Evolutionary conservation across 106 monocot species (phyloP), one percentile per base, ranked within the genome.

Genomic region (Dendrobium chrysotoxum): DNA sequence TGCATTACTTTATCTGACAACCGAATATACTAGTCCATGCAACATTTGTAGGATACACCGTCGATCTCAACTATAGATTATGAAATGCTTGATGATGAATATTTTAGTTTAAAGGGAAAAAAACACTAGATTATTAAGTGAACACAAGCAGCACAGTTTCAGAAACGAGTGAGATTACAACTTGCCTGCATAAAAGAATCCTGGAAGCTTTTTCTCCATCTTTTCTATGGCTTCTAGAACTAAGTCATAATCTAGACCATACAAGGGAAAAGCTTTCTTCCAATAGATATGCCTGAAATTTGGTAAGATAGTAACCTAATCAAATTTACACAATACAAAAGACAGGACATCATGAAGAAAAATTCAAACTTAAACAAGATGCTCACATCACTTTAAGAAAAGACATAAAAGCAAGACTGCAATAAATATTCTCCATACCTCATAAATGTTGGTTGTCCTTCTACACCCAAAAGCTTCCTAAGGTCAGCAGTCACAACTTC

Each of bases 181-280:
- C 85, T 90, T 92, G 83, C 98, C 98, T 87, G 98, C 98, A 89
- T 95, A 94, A 80, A 91, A 98, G 84, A 98, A 95, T 28, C 94
- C 98, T 44, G 98, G 92, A 53, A 98, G 90, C 82, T 87, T 83
- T 55, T 92, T 74, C 82, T 98, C 98, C 92, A 98, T 85, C 81
- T 88, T 94, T 15, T 88, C 89, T 83, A 98, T 95, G 73, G 92
- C 92, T 80, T 95, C 89, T 72, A 98, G 45, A 75, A 98, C 98
- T 80, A 76, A 79, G 79, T 83, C 75, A 82, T 98, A 95, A 64
- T 98, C 88, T 79, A 58, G 88, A 53, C 89, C 86, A 76, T 95
- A 98, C 71, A 98, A 85, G 21, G 98, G 98, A 83, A 98, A 98
- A 84, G 94, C 98, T 84, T 92, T 95, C 79, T 65, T 91, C 98